Conservation (phyloP, 768 basidiomycete species). For the Phlegmacium glaucopus region DNA sequence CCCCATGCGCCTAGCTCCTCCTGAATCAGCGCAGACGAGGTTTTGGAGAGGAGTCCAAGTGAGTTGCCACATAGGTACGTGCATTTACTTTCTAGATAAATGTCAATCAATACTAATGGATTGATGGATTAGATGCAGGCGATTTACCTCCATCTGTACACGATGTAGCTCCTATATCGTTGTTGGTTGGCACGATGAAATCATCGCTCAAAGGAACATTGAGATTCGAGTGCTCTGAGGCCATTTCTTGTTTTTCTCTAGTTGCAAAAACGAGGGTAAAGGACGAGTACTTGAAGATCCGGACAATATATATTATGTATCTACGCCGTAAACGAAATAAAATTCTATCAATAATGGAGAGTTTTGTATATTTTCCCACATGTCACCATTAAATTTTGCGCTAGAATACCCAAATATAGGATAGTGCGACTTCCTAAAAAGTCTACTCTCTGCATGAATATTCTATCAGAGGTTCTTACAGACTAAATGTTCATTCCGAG, state of each 20-base stretch:
- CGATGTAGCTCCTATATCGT: slow-evolving; percentile 40
- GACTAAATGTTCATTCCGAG: too few relatives aligned
- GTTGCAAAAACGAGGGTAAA: not conserved
- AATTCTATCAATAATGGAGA: too few relatives aligned
- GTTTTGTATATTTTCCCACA: too few relatives aligned
- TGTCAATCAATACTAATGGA: too few relatives aligned
- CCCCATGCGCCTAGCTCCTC: slow-evolving; percentile 88
- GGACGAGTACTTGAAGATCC: not conserved
- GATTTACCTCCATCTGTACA: slow-evolving; percentile 37
- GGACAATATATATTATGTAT: not conserved
- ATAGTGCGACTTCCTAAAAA: too few relatives aligned
- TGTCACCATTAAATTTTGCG: too few relatives aligned
- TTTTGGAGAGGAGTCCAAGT: slow-evolving; percentile 77
- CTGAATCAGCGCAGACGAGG: slow-evolving; percentile 66
- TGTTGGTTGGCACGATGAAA: slow-evolving; percentile 57
- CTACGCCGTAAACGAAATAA: too few relatives aligned
- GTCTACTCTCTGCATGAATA: too few relatives aligned
- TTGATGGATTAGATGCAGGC: not conserved
- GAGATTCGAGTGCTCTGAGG: slow-evolving; percentile 13
- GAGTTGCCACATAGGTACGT: slow-evolving; percentile 97
- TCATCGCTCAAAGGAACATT: slow-evolving; percentile 43
- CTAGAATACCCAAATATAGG: too few relatives aligned
- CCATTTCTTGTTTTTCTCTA: not conserved
- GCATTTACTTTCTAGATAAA: slow-evolving; percentile 46
- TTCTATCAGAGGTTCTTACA: too few relatives aligned